Base-by-base conservation (phyloP, 768 basidiomycete genomes). In the Rhodotorula kratochvilovae region DNA sequence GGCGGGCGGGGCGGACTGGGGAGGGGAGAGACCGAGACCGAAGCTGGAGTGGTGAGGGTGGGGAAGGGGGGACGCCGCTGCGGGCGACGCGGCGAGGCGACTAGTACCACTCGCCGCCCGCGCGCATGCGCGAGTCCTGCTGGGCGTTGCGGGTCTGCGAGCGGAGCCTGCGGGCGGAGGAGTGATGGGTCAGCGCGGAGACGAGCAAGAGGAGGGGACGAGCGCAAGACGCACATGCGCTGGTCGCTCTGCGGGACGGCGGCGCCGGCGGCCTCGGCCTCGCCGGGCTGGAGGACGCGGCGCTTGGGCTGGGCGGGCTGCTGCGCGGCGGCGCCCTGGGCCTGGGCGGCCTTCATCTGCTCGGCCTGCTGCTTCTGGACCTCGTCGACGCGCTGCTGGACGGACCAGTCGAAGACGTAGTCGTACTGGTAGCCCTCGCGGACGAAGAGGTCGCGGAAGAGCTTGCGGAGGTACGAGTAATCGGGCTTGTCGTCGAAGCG, bases 401-500 rank as follows among this genome's bases (percentile, higher is more conserved):
- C 90, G 77, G 89, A 90, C 63, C 96, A 99, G 81, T 99, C 96
- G 78, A 99, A 99, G 79, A 98, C 92, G 78, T 98, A 99, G 81
- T 99, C 96, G 81, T 99, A 99, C 83, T 97, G 93, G 85, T 91
- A 97, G 65, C 94, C 92, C 80, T 83, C 83, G 58, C 83, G 80
- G 63, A 83, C 82, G 67, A 83, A 83, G 39, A 83, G 77, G 76
- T 91, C 82, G 81, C 86, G 81, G 88, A 99, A 99, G 68, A 98
- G 87, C 84, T 99, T 99, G 84, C 96, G 92, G 15, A 99, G 87
- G 84, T 99, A 99, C 10, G 94, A 97, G 81, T 99, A 98, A 83
- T 99, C 95, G 42, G 96, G 96, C 84, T 99, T 99, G 86, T 99
- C 96, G 79, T 99, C 96, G 82, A 99, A 99, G 79, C 95, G 92